These are phyloP conservation scores for Excoecaria cochinchinensis DNA, from an alignment of 345 rosid genomes.

Conservation along the genomic window DNA sequence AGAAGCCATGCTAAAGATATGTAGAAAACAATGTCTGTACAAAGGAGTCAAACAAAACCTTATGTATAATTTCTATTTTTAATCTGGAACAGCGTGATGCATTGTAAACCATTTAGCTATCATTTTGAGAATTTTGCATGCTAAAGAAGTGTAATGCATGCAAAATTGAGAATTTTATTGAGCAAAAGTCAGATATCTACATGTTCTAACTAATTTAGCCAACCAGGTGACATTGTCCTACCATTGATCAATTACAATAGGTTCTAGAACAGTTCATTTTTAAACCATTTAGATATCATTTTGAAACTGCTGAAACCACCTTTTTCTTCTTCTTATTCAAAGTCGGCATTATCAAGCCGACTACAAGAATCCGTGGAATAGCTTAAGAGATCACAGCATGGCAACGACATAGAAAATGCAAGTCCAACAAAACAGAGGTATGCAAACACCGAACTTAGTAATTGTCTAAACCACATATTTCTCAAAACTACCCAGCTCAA, in stretches of 20 bases:
- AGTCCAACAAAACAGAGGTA: background rate
- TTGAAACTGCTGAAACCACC: too few relatives aligned
- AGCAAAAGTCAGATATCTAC: background rate
- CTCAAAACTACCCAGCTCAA: too few relatives aligned
- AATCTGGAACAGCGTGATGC: too few relatives aligned
- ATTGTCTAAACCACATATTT: background rate
- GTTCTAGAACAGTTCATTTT: too few relatives aligned
- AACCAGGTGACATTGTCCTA: background rate
- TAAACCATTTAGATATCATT: too few relatives aligned
- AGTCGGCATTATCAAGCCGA: background rate
- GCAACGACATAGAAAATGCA: conserved; percentile 1
- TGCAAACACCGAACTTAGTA: background rate
- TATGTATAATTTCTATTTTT: background rate
- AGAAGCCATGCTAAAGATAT: conserved; percentile 27
- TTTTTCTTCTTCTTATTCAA: too few relatives aligned
- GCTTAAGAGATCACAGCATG: background rate
- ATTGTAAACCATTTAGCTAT: too few relatives aligned
- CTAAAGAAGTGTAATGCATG: background rate
- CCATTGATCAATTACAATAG: background rate
- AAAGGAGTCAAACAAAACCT: background rate
- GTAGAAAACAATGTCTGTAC: conserved; percentile 5
- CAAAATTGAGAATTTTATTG: background rate
- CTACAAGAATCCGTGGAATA: background rate
- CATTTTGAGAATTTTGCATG: too few relatives aligned
- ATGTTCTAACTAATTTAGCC: background rate